Conservation (phyloP, 345 rosid species). For the Citrus reticulata region DNA sequence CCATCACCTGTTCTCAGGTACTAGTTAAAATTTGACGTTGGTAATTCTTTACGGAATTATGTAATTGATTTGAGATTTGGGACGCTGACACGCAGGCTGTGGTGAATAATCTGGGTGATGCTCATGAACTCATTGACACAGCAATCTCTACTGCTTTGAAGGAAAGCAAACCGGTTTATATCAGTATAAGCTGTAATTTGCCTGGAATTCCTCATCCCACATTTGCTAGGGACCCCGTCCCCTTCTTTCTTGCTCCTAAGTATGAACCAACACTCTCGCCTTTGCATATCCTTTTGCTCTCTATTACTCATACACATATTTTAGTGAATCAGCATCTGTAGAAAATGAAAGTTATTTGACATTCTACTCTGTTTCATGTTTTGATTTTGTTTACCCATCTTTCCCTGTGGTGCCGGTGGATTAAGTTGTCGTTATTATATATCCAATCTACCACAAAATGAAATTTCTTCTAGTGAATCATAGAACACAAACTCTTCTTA, state of each 20-base stretch:
- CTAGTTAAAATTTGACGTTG: neutral
- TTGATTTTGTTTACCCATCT: neutral
- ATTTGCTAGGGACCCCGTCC: constrained; percentile 58
- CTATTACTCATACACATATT: neutral
- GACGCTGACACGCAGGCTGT: constrained; percentile 39
- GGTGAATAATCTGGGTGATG: constrained; percentile 72
- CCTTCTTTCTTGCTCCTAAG: constrained; percentile 56
- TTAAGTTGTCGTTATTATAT: neutral
- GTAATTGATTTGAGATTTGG: too few species aligned
- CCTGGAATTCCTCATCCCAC: constrained; percentile 64
- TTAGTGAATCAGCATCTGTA: neutral
- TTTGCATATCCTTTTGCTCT: neutral
- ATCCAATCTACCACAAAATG: neutral
- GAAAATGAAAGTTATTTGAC: neutral
- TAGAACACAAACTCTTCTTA: neutral
- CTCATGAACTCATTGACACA: constrained; percentile 59
- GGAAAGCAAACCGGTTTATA: constrained; percentile 70
- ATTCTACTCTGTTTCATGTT: neutral
- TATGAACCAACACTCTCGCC: constrained; percentile 20
- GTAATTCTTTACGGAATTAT: too few species aligned
- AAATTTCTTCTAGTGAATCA: neutral
- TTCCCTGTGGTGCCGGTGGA: neutral
- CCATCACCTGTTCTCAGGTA: constrained; percentile 60
- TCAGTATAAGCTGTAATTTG: constrained; percentile 67
- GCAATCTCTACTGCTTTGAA: constrained; percentile 74